These are phyloP conservation scores for Xylaria sp. DNA, from an alignment of 2,329 filamentous ascomycete genomes.

Conservation along the genomic window DNA sequence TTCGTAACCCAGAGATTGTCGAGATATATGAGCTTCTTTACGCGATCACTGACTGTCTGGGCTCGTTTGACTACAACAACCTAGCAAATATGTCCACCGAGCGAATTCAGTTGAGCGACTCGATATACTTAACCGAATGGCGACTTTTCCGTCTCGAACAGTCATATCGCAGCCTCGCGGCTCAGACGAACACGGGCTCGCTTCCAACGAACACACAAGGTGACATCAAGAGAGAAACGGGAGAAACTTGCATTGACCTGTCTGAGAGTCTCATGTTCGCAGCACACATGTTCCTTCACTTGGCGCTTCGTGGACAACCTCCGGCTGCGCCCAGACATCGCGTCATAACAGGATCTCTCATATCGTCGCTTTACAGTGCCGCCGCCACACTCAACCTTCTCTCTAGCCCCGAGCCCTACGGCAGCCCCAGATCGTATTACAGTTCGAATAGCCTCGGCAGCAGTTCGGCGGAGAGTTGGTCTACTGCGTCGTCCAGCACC, in stretches of 20 bases:
- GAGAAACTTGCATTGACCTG: slow-evolving; percentile 23
- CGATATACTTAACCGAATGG: slow-evolving; percentile 32
- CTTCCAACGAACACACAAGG: slow-evolving; percentile 15
- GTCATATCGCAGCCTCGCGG: slow-evolving; percentile 18
- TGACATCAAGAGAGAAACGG: slow-evolving; percentile 4
- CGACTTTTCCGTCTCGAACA: slow-evolving; percentile 30
- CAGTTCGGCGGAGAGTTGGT: slow-evolving; percentile 18
- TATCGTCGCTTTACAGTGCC: slow-evolving; percentile 26
- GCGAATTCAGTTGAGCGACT: slow-evolving; percentile 31
- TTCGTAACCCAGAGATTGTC: slow-evolving; percentile 27
- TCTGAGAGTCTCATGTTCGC: slow-evolving; percentile 30
- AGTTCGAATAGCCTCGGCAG: slow-evolving; percentile 14
- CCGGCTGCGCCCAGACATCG: slow-evolving; percentile 30
- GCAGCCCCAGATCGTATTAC: slow-evolving; percentile 17
- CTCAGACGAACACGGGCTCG: slow-evolving; percentile 16
- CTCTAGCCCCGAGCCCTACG: slow-evolving; percentile 19
- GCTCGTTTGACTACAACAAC: slow-evolving; percentile 31
- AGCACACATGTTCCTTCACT: slow-evolving; percentile 30
- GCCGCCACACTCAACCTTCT: slow-evolving; percentile 27
- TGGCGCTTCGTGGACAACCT: slow-evolving; percentile 31
- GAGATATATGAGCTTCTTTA: slow-evolving; percentile 31
- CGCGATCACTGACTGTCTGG: slow-evolving; percentile 29
- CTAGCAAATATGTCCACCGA: slow-evolving; percentile 28
- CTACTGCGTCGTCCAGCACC: slow-evolving; percentile 14
- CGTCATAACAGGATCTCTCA: slow-evolving; percentile 27